Evolutionary conservation across 345 rosid genomes (phyloP), one percentile per base, ranked within the genome.

Genomic region (Clarkia xantiana): DNA sequence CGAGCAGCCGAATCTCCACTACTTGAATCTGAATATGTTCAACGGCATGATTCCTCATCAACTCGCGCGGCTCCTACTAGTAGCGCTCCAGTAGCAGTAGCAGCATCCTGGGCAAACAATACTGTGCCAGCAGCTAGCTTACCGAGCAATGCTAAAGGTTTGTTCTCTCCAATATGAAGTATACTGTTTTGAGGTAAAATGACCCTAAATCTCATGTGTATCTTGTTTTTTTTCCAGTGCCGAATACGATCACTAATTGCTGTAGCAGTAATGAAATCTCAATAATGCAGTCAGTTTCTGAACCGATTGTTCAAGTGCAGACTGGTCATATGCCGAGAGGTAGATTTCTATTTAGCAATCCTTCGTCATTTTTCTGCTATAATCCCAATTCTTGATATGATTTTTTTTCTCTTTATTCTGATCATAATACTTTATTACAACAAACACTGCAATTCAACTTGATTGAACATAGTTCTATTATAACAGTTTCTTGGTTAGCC

Each of bases 201-300:
- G 36, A 29, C 36, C 8, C 1, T 29, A n/a, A 13, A 12, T 6
- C 6, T 22, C 34, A 22, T 19, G 5, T 19, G 41, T 20, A 2
- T 42, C 34, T 29, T 29, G 36, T 29, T 29, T 10, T 5, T 29
- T 56, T 52, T 54, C 23, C 25, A 59, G 72, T 83, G 62, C 20
- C 78, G 42, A 53, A 58, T 20, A 59, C 50, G 39, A 66, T 60
- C 55, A 80, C 71, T 62, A 81, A 80, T 62, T 70, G 66, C 40
- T 78, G 80, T 57, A 82, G 86, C 67, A 76, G 84, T 58, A 69
- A 72, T 25, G 88, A 86, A 59, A 72, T 68, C 55, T 79, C 71
- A 22, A 78, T 73, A 63, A 59, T 70, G 53, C 72, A 11, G 53
- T 39, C 66, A 29, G 55, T 17, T 42, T 62, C 59, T 19, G 80